phyloP scores from a whole-genome alignment of 2,329 filamentous ascomycete species.

The Arthrobotrys sphaeroides region DNA sequence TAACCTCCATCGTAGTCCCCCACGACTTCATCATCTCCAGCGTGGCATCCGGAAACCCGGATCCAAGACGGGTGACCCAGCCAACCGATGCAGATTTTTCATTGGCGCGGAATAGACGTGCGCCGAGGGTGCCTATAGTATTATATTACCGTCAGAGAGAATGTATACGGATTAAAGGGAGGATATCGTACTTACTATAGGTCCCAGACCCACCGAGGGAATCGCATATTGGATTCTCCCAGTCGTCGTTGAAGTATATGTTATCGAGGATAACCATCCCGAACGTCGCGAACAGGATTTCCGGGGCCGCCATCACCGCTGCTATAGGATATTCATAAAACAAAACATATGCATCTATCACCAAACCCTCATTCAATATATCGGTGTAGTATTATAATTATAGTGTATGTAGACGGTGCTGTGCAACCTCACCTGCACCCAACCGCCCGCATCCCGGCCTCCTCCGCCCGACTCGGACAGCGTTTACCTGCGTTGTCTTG shows the following conservation, averaged over 20 bases:
- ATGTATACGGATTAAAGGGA: neutral
- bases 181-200: constrained; percentile 42
- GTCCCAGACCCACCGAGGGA: constrained; percentile 39
- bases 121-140: constrained; percentile 43
- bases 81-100: constrained; percentile 20
- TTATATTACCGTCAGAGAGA: neutral
- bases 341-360: neutral
- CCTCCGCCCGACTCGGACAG: constrained; percentile 11
- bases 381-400: neutral
- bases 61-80: constrained; percentile 40
- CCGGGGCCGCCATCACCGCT: constrained; percentile 2
- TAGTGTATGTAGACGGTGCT: neutral
- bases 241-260: constrained; percentile 37
- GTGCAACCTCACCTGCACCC: constrained; percentile 14
- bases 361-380: neutral
- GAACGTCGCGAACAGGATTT: constrained; percentile 29
- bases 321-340: no score
- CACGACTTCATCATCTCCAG: constrained; percentile 36
- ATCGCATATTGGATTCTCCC: constrained; percentile 25
- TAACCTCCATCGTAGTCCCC: constrained; percentile 31
- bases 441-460: neutral
- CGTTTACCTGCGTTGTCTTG: constrained; percentile 12
- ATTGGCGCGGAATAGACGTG: constrained; percentile 26
- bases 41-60: constrained; percentile 11
- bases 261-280: constrained; percentile 48